phyloP scores from a whole-genome alignment of 371 early-diverging fungal species.

The Mortierella sp. region DNA sequence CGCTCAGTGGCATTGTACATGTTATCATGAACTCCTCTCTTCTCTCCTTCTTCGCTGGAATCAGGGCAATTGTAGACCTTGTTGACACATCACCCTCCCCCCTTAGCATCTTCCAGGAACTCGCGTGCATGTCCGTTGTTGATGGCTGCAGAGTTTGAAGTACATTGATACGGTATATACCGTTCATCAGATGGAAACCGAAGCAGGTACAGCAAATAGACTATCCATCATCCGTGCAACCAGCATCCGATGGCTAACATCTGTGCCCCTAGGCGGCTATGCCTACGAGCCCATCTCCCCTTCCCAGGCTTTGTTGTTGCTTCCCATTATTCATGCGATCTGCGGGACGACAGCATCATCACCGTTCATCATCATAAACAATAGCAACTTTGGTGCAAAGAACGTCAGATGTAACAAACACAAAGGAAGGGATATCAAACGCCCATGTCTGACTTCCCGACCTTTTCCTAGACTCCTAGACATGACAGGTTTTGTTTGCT shows the following conservation, averaged over 20 bases:
- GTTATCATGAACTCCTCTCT: not conserved
- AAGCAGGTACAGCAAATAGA: not conserved
- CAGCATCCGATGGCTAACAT: not conserved
- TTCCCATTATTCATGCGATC: not conserved
- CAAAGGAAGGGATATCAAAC: not conserved
- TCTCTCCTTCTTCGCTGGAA: not conserved
- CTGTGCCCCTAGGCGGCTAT: not conserved
- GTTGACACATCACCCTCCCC: too few species aligned
- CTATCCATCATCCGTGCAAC: not conserved
- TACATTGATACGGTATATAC: too few species aligned
- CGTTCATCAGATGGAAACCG: not conserved
- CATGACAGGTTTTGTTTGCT: not conserved
- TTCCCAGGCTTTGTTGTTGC: not conserved
- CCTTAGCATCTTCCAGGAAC: too few species aligned
- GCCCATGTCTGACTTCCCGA: not conserved
- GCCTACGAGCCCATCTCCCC: not conserved
- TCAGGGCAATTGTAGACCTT: too few species aligned
- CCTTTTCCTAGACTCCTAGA: not conserved
- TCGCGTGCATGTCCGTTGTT: too few species aligned
- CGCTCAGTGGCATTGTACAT: too few species aligned
- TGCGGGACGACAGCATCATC: not conserved
- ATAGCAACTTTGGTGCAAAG: not conserved
- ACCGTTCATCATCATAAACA: too few species aligned
- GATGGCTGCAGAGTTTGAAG: too few species aligned
- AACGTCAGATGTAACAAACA: conserved; percentile 1